A percentile compares a stretch with the other conserved stretches of the same genome.
Evolutionary conservation across 257 asterid genomes (phyloP).

Genomic region (Penstemon barbatus): DNA sequence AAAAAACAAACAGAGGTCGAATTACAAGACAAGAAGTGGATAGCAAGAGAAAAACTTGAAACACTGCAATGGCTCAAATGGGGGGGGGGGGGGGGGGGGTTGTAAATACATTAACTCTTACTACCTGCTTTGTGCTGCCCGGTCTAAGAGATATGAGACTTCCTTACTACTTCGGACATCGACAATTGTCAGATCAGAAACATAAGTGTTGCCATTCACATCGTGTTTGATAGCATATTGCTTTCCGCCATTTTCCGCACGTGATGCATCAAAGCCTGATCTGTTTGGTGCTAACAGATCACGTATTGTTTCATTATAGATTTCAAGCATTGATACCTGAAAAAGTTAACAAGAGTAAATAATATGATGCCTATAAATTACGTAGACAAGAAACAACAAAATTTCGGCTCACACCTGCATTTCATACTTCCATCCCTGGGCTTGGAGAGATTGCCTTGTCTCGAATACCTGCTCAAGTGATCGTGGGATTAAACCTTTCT

Average conservation of each 20-base stretch:
- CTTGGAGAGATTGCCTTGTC: conserved; percentile 73
- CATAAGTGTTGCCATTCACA: conserved; percentile 72
- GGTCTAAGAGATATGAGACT: conserved; percentile 82
- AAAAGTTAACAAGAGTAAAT: neutral
- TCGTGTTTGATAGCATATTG: conserved; percentile 88
- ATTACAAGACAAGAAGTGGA: neutral
- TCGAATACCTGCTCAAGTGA: conserved; percentile 88
- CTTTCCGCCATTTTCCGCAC: conserved; percentile 61
- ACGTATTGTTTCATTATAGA: conserved; percentile 87
- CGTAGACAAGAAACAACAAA: conserved; percentile 5
- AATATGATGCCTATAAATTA: neutral
- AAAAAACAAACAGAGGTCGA: neutral
- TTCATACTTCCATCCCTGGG: conserved; percentile 97
- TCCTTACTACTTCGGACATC: conserved; percentile 88
- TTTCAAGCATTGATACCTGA: conserved; percentile 97
- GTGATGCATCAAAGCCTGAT: conserved; percentile 56
- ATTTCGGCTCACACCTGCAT: conserved; percentile 69
- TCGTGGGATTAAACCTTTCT: conserved; percentile 90
- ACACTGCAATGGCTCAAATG: neutral
- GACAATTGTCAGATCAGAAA: conserved; percentile 74
- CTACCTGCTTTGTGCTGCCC: conserved; percentile 96
- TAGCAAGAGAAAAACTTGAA: neutral
- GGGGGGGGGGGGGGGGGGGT: too few species aligned
- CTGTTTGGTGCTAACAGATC: conserved; percentile 71
- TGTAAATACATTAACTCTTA: neutral